Evolutionary conservation across 2,329 filamentous ascomycete genomes (phyloP).

Genomic region (Aureobasidium sp.): DNA sequence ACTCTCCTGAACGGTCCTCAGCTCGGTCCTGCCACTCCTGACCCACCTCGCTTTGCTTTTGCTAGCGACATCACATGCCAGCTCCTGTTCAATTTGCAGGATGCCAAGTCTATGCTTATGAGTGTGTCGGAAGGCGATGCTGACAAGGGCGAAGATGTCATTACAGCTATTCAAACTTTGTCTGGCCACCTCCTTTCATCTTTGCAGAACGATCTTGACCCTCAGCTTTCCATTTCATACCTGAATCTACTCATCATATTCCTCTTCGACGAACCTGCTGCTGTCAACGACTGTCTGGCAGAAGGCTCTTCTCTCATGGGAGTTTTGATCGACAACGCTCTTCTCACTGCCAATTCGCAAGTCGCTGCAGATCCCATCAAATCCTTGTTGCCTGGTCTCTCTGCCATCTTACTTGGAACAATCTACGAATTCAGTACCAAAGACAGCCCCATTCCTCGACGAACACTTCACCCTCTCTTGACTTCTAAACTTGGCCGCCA

Average conservation of each 20-base stretch:
- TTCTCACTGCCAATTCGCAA: constrained; percentile 39
- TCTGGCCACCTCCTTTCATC: constrained; percentile 77
- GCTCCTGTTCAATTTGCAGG: constrained; percentile 68
- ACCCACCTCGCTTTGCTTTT: constrained; percentile 87
- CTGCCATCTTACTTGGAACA: constrained; percentile 74
- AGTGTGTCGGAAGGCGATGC: constrained; percentile 82
- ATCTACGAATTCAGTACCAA: constrained; percentile 97
- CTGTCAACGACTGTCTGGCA: constrained; percentile 83
- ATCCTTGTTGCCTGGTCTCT: constrained; percentile 69
- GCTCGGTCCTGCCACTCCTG: constrained; percentile 48
- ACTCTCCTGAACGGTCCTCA: constrained; percentile 64
- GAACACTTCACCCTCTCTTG: constrained; percentile 71
- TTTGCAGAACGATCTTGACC: constrained; percentile 66
- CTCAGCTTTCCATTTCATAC: constrained; percentile 73
- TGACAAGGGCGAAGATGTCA: constrained; percentile 82
- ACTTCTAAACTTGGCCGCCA: constrained; percentile 72
- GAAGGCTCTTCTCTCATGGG: constrained; percentile 82
- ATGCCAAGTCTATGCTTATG: constrained; percentile 76
- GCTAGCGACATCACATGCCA: constrained; percentile 82
- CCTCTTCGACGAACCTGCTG: constrained; percentile 86
- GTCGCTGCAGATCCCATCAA: constrained; percentile 41
- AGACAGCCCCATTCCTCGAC: constrained; percentile 80
- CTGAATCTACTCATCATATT: constrained; percentile 82
- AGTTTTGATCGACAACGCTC: constrained; percentile 34
- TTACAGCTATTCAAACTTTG: constrained; percentile 85